Base-by-base conservation (phyloP, 225 moss, liverwort and hornwort genomes). In the Antitrichia curtipendula region DNA sequence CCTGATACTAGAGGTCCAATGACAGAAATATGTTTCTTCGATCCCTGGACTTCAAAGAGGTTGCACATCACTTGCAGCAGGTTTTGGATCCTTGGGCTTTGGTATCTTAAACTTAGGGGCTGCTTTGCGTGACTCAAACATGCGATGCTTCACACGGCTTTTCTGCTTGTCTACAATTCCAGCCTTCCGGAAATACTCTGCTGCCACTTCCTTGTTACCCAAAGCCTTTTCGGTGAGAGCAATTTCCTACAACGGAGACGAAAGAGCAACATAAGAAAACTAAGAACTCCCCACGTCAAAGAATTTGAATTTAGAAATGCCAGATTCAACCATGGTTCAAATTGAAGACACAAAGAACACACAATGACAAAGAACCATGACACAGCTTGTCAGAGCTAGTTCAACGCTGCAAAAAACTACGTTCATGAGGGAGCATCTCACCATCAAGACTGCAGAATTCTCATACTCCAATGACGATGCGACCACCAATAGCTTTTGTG, bases 381-480 rank as follows among this genome's bases (percentile, higher is more conserved):
- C 52, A 69, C 52, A 66, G 81, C 50, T 69, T 14, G 24, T 53
- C 81, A 64, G 57, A 75, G 75, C 41, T 82, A 62, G 36, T 75
- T 88, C 52, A 81, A n/a, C 16, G 29, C 72, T 47, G 78, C 56
- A 36, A 73, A n/a, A 40, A 18, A 29, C 10, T 38, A 52, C 32
- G 54, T 71, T 75, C 49, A 81, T 13, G 25, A 49, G 49, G 56
- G 75, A 80, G 75, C 36, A 82, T 52, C 96, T 87, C 66, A 98
- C 96, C 98, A 98, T 98, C 72, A 98, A 90, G 12, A 91, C 89
- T 85, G 96, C 93, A 69, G 98, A 90, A 83, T 94, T 98, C 62
- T 91, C 89, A 65, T 84, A 56, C 82, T 96, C 96, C 64, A 95
- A 70, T 23, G 86, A 86, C 86, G 94, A 87, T 36, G 95, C 96